These are phyloP conservation scores for Colletotrichum endophyticum DNA, from an alignment of 2,329 filamentous ascomycete genomes.

Conservation along the genomic window DNA sequence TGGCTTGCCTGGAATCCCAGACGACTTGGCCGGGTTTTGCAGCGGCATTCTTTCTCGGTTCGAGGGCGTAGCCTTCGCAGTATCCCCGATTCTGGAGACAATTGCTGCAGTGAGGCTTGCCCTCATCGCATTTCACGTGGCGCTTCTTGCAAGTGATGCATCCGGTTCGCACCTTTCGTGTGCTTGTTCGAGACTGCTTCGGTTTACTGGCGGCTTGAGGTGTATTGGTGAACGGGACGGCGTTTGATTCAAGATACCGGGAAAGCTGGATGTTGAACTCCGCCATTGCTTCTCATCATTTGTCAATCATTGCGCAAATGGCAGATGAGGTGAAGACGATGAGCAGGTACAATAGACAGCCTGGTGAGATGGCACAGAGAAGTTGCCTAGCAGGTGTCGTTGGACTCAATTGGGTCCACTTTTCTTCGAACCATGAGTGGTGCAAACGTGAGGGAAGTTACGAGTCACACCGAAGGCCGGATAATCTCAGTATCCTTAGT, in stretches of 20 bases:
- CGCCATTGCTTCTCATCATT: background rate
- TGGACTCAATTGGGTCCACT: background rate
- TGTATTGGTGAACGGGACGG: background rate
- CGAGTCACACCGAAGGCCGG: background rate
- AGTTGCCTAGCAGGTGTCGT: background rate
- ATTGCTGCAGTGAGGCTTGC: constrained; percentile 20
- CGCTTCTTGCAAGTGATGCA: constrained; percentile 24
- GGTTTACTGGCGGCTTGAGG: background rate
- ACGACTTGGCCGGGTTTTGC: constrained; percentile 19
- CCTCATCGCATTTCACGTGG: constrained; percentile 23
- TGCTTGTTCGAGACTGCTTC: constrained; percentile 19
- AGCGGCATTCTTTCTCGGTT: constrained; percentile 12
- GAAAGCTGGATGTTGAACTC: background rate
- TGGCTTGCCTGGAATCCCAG: constrained; percentile 27
- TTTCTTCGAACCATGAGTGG: background rate
- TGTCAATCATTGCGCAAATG: background rate
- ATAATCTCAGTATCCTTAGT: background rate
- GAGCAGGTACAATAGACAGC: background rate
- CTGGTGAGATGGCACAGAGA: background rate
- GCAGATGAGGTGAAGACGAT: background rate
- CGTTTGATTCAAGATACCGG: background rate
- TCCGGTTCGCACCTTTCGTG: constrained; percentile 21
- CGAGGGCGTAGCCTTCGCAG: constrained; percentile 20
- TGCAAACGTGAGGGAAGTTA: background rate
- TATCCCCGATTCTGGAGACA: constrained; percentile 15